A percentile compares a stretch with the other conserved stretches of the same genome.
These are phyloP conservation scores for Penicillium sp. DNA, from an alignment of 2,329 filamentous ascomycete genomes.

Conservation along the genomic window DNA sequence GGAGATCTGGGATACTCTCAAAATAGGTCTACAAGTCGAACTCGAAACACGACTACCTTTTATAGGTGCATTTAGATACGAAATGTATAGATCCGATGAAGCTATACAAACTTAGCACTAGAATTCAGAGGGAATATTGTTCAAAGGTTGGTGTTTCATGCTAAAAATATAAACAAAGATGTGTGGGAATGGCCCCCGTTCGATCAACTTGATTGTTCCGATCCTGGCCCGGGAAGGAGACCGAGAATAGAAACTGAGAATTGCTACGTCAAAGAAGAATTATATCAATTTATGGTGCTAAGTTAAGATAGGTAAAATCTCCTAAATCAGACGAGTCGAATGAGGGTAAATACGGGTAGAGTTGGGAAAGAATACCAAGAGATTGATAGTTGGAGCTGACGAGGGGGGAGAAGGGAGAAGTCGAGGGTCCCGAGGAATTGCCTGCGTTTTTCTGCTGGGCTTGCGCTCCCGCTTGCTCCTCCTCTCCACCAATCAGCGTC, in stretches of 20 bases:
- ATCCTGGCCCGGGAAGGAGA: constrained; percentile 7
- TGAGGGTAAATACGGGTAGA: constrained; percentile 63
- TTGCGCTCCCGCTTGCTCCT: constrained; percentile 37
- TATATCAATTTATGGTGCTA: constrained; percentile 3
- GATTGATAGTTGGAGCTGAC: constrained; percentile 28
- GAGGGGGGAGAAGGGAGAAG: constrained; percentile 35
- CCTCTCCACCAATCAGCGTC: constrained; percentile 39
- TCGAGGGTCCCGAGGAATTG: constrained; percentile 29
- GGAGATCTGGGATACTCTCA: too few species aligned
- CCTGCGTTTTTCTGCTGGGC: constrained; percentile 18
- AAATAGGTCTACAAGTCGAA: too few species aligned
- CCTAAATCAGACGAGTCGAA: constrained; percentile 53
- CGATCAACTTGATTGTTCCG: constrained; percentile 6
- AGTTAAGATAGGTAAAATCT: constrained; percentile 32
- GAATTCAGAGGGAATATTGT: not conserved
- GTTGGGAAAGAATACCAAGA: constrained; percentile 28
- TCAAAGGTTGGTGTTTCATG: constrained; percentile 2
- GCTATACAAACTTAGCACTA: not conserved
- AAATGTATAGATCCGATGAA: not conserved
- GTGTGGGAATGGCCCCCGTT: constrained; percentile 4
- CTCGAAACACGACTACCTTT: not conserved
- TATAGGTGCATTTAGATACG: not conserved
- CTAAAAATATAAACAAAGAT: constrained; percentile 8
- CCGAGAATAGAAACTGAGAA: constrained; percentile 13
- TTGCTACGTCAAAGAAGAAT: constrained; percentile 13